Percentiles rank a stretch among this genome's conserved stretches.
Conservation (phyloP, 2,329 filamentous ascomycete species). For the Nemania serpens region DNA sequence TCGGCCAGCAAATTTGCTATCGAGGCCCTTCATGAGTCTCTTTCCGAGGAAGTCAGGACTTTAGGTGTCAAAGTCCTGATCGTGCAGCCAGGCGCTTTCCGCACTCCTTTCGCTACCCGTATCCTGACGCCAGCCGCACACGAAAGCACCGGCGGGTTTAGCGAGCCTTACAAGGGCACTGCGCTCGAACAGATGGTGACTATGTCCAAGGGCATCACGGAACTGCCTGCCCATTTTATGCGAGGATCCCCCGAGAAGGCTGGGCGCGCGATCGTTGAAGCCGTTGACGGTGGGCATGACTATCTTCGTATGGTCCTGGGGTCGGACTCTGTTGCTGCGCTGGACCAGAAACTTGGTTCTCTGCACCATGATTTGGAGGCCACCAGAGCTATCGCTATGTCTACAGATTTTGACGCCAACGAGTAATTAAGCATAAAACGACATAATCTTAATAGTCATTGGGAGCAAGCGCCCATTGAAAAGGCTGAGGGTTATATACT, state of each 20-base stretch:
- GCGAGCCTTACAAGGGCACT: slow-evolving; percentile 21
- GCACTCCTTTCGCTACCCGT: slow-evolving; percentile 22
- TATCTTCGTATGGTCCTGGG: slow-evolving; percentile 31
- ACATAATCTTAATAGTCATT: no score
- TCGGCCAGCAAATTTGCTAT: slow-evolving; percentile 30
- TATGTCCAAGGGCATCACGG: not conserved
- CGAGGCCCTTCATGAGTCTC: slow-evolving; percentile 27
- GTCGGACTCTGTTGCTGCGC: slow-evolving; percentile 22
- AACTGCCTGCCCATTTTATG: slow-evolving; percentile 7
- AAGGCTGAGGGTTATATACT: no score
- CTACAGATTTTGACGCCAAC: slow-evolving; percentile 9
- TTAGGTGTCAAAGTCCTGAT: slow-evolving; percentile 28
- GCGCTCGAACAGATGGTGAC: slow-evolving; percentile 20
- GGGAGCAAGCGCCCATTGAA: no score
- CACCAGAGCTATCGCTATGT: slow-evolving; percentile 11
- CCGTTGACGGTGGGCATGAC: slow-evolving; percentile 21
- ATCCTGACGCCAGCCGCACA: slow-evolving; percentile 15
- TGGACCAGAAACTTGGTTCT: slow-evolving; percentile 20
- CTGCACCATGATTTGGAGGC: slow-evolving; percentile 15
- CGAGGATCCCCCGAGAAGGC: slow-evolving; percentile 28
- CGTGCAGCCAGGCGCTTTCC: slow-evolving; percentile 27
- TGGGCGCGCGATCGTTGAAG: slow-evolving; percentile 24
- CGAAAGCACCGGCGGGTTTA: slow-evolving; percentile 16
- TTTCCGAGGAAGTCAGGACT: slow-evolving; percentile 15
- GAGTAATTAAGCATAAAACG: not conserved